These are phyloP conservation scores for Thraustotheca clavata DNA, from an alignment of 352 stramenopile genomes.

Conservation along the genomic window DNA sequence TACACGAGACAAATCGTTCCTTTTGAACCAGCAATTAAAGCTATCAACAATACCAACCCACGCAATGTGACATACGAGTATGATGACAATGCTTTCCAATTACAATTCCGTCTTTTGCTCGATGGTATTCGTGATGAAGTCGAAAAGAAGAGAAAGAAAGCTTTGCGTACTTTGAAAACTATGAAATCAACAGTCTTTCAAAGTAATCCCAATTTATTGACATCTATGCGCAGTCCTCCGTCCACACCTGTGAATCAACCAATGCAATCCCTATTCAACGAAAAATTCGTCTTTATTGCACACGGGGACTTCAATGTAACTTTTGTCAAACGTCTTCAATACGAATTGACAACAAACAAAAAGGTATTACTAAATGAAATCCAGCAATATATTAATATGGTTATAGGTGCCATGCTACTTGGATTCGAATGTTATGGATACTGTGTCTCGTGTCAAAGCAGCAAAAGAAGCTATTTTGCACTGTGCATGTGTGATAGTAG, in stretches of 20 bases:
- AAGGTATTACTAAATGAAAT: not conserved
- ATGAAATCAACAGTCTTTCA: not conserved
- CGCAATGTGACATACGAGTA: slow-evolving; percentile 46
- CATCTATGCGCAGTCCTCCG: slow-evolving; percentile 13
- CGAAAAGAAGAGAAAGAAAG: slow-evolving; percentile 38
- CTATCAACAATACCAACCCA: slow-evolving; percentile 27
- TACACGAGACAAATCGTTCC: slow-evolving; percentile 76
- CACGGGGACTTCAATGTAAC: slow-evolving; percentile 62
- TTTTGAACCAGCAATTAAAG: slow-evolving; percentile 59
- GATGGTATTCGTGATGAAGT: slow-evolving; percentile 76
- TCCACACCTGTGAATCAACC: not conserved
- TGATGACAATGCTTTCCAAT: slow-evolving; percentile 57
- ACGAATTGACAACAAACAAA: slow-evolving; percentile 30
- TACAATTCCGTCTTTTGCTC: slow-evolving; percentile 55
- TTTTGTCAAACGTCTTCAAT: slow-evolving; percentile 64
- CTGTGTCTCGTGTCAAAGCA: slow-evolving; percentile 51
- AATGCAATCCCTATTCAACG: too few relatives aligned
- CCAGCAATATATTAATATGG: not conserved
- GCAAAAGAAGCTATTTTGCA: slow-evolving; percentile 73
- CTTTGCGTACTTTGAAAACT: not conserved
- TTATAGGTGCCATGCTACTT: slow-evolving; percentile 15
- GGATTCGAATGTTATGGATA: slow-evolving; percentile 28
- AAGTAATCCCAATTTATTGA: not conserved
- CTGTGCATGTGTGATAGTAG: slow-evolving; percentile 60
- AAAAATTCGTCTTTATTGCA: slow-evolving; percentile 81